Evolutionary conservation across 2,329 filamentous ascomycete genomes (phyloP), one percentile per base, ranked within the genome.

Genomic region (Exophiala spinifera): DNA sequence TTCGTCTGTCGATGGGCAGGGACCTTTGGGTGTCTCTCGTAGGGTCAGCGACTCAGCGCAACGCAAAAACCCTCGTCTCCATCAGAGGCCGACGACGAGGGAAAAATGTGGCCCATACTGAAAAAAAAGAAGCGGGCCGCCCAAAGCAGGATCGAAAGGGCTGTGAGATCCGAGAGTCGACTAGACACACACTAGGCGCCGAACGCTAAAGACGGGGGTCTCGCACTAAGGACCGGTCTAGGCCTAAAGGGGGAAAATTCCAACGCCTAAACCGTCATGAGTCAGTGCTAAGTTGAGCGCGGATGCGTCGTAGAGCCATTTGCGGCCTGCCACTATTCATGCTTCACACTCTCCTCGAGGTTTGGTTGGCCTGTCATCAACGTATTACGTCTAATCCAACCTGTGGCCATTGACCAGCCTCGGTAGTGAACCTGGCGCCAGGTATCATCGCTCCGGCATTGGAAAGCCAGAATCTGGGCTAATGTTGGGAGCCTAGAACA

Each of bases 221-320:
- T 39, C 11, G 28, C 44, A 46, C 36, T 39, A 39, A 19, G 36
- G 28, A 11, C n/a, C n/a, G 23, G 31, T 21, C 45, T 49, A 49
- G 45, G 14, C 36, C 17, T 14, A n/a, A 15, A 15, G 14, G 36
- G 11, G 36, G 14, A 13, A 39, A 39, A 39, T 5, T 10, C 36
- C 42, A 51, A 52, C 53, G 53, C 49, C 48, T 52, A 50, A 51
- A 20, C 44, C 25, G 20, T 49, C 52, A 48, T 23, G 25, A 23
- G 43, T 17, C 49, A 49, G 43, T 39, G 36, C 36, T 15, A 39
- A 39, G 36, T 39, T 39, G n/a, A 39, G 14, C 36, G n/a, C 33
- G 14, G 36, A 39, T 15, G 36, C 17, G 11, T 39, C 14, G 14
- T 19, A 25, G 23, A n/a, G n/a, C n/a, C 7, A 25, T 25, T 7